These are phyloP conservation scores for Saccharomycopsis selenospora DNA, from an alignment of 805 yeast species.

Conservation along the genomic window DNA sequence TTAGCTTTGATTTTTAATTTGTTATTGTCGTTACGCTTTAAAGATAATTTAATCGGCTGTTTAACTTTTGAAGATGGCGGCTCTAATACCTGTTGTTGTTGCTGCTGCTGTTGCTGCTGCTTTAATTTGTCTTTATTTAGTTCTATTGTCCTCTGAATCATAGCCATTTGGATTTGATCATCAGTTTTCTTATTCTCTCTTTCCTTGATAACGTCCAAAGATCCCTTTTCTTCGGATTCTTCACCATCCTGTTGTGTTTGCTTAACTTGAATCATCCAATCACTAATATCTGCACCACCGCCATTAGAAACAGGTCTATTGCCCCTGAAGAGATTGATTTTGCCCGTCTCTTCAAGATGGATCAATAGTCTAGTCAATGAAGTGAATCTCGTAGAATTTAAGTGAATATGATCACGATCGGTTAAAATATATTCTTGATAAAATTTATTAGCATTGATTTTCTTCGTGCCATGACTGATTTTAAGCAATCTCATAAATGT, in stretches of 20 bases:
- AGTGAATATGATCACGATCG: conserved; percentile 78
- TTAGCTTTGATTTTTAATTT: background rate
- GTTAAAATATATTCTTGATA: conserved; percentile 78
- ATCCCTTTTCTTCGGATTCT: conserved; percentile 13
- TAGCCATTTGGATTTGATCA: conserved; percentile 18
- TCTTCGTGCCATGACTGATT: conserved; percentile 73
- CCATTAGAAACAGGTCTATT: background rate
- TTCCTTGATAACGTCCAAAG: conserved; percentile 5
- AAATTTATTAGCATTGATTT: conserved; percentile 71
- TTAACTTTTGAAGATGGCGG: background rate
- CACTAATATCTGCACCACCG: conserved; percentile 7
- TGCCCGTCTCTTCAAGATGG: conserved; percentile 48
- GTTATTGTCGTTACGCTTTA: background rate
- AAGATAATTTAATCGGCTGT: background rate
- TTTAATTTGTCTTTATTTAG: conserved; percentile 7
- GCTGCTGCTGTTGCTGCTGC: background rate
- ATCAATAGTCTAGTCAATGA: conserved; percentile 62
- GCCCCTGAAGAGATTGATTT: conserved; percentile 31
- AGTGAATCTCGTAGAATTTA: conserved; percentile 82
- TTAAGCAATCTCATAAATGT: conserved; percentile 60
- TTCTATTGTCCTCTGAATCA: conserved; percentile 17
- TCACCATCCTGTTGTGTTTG: background rate
- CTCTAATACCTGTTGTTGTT: background rate
- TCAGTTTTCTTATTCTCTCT: conserved; percentile 15
- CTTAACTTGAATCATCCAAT: conserved; percentile 5